Evolutionary conservation across 441 rosid genomes (phyloP), one percentile per base, ranked within the genome.

Genomic region (Populus hybrid): DNA sequence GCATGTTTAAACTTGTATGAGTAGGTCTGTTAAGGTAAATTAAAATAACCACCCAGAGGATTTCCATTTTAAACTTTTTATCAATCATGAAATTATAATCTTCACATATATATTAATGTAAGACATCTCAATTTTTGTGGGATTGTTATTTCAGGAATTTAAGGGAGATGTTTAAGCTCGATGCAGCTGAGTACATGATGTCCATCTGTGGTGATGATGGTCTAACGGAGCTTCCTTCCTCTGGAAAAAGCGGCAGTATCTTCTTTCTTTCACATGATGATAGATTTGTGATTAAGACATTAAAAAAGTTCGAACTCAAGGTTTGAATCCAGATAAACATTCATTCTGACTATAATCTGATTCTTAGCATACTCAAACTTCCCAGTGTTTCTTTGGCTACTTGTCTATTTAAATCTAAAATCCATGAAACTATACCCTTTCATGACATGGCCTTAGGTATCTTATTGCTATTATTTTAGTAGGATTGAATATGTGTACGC

Each of bases 121-220:
- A 40, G 63, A 71, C 67, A 38, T 38, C 72, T 81, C n/a, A 66
- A 59, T 75, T 46, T 35, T n/a, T 80, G 12, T 65, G 59, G 80
- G 78, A 70, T 76, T 74, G 66, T 65, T 69, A 76, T 80, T 77
- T 78, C 82, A 96, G 99, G 94, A 93, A 94, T 83, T 81, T 96
- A 77, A 92, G 99, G 84, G 97, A 96, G 88, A 87, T 96, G 98
- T 96, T 96, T 89, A 91, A 91, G 85, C 82, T 96, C 77, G 98
- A 96, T 91, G 96, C 98, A 70, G 99, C 99, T 4, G 99, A 96
- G 77, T 96, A 92, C 90, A 94, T 96, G 99, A 96, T 96, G 99
- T 96, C 99, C 82, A 94, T 96, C 70, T 96, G 99, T 85, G 98
- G 98, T 21, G 94, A 92, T 84, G 96, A 96, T 82, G 98, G 97